phyloP scores from a whole-genome alignment of 495 filamentous ascomycete genomes.

The Pyrenopolyporus hunteri region DNA sequence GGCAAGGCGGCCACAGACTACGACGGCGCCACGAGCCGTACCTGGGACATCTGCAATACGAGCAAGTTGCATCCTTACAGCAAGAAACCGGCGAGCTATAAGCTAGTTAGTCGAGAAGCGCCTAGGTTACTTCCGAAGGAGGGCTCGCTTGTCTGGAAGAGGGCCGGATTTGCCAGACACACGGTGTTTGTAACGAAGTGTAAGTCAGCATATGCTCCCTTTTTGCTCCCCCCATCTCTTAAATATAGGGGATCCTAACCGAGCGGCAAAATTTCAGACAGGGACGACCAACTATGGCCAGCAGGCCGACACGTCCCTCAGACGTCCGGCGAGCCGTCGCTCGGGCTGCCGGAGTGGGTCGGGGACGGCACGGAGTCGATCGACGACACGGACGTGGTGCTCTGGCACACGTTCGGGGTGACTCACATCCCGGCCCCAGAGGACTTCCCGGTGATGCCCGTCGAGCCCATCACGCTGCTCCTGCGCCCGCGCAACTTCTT shows the following conservation, averaged over 20 bases:
- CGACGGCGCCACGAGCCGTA: slow-evolving; percentile 75
- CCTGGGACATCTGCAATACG: slow-evolving; percentile 91
- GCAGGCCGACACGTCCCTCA: slow-evolving; percentile 94
- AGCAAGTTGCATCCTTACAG: slow-evolving; percentile 85
- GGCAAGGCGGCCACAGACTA: slow-evolving; percentile 81
- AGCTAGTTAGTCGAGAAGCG: slow-evolving; percentile 86
- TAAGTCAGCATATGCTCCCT: slow-evolving; percentile 53
- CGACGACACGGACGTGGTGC: slow-evolving; percentile 84
- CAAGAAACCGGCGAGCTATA: slow-evolving; percentile 87
- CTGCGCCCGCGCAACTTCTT: slow-evolving; percentile 91
- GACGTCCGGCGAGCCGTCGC: slow-evolving; percentile 82
- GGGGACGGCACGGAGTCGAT: slow-evolving; percentile 72
- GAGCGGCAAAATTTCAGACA: slow-evolving; percentile 56
- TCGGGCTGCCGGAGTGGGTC: slow-evolving; percentile 84
- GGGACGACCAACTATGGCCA: slow-evolving; percentile 86
- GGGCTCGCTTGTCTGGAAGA: slow-evolving; percentile 88
- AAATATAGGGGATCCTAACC: background rate
- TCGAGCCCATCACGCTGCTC: slow-evolving; percentile 84
- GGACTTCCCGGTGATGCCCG: slow-evolving; percentile 95
- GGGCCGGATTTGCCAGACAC: slow-evolving; percentile 88
- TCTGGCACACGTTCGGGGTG: slow-evolving; percentile 97
- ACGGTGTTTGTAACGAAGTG: slow-evolving; percentile 93
- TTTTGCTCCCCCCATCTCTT: background rate
- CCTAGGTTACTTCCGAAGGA: slow-evolving; percentile 81
- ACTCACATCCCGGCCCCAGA: slow-evolving; percentile 93